Evolutionary conservation across 257 asterid genomes (phyloP).

Genomic region (Cordia subcordata): DNA sequence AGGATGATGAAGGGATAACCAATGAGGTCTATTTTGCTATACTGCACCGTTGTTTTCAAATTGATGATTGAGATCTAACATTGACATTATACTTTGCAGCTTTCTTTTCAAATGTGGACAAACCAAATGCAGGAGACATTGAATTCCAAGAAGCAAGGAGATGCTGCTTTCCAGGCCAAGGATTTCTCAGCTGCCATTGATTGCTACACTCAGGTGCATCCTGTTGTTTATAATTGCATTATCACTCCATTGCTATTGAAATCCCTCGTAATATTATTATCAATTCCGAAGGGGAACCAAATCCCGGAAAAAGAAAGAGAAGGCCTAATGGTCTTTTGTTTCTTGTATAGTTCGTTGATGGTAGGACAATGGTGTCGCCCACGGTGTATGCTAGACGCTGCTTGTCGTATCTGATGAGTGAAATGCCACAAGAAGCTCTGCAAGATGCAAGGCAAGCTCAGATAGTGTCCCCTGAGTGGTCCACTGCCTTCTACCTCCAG

Average conservation of each 20-base stretch:
- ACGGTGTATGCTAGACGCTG: conserved; percentile 81
- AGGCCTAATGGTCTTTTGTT: neutral
- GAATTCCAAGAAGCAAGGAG: conserved; percentile 89
- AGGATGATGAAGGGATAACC: conserved; percentile 83
- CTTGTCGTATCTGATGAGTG: conserved; percentile 41
- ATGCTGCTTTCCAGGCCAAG: conserved; percentile 85
- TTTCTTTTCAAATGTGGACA: conserved; percentile 97
- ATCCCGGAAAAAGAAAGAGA: too few species aligned
- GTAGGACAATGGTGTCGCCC: conserved; percentile 88
- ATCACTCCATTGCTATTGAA: too few species aligned
- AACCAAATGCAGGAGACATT: conserved; percentile 92
- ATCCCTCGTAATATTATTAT: too few species aligned
- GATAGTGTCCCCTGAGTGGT: conserved; percentile 39
- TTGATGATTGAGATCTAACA: too few species aligned
- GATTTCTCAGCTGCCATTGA: conserved; percentile 74
- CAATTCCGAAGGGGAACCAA: too few species aligned
- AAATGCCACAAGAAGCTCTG: conserved; percentile 34
- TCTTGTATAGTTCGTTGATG: conserved; percentile 64
- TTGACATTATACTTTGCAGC: conserved; percentile 37
- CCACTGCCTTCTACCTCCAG: conserved; percentile 45
- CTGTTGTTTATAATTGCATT: neutral
- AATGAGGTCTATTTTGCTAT: conserved; percentile 57
- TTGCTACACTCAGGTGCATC: conserved; percentile 69
- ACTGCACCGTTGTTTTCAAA: too few species aligned
- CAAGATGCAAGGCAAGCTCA: conserved; percentile 47